Base-by-base conservation (phyloP, 23 red algal species). In the Gracilaria domingensis region DNA sequence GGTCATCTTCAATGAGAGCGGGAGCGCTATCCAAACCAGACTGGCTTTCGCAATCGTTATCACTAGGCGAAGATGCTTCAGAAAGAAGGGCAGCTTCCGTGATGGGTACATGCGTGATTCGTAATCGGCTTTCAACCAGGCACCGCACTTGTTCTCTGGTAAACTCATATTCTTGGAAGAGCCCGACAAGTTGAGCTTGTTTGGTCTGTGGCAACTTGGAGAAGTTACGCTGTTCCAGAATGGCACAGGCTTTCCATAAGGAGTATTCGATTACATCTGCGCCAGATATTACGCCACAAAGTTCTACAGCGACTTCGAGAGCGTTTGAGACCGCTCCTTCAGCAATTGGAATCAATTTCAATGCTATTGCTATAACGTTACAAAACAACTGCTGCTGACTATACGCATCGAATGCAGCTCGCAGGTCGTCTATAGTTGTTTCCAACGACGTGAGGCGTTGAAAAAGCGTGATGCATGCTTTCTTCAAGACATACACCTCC, bases 291-390 rank as follows among this genome's bases (percentile, higher is more conserved):
- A 34, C 62, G 4, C 62, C 62, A 67, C 26, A 29, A 67, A 67
- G 26, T 13, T 67, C 62, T 36, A 25, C 62, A 29, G 28, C 62
- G 62, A 35, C 33, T 36, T 33, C 33, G 12, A 67, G 4, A 67
- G 24, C 24, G 26, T 67, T 67, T 67, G 62, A 29, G 28, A 67
- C 33, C 28, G 24, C 62, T 17, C 62, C 62, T 32, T 25, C 62
- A 25, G 62, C 62, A 32, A 67, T 36, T 67, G 62, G 62, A 32
- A 67, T 67, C 28, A 67, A 35, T 67, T 67, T 29, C 62, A 67
- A 67, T 12, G 62, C 62, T 11, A 67, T 67, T 29, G 28, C 62
- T 1, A 67, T 36, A 4, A 67, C 28, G 14, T 67, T 67, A 25
- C 28, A 67, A 32, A 34, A 67, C 28, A 67, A 21, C 33, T 32